phyloP scores from a whole-genome alignment of 73 alveolate genomes.

The Paramecium primaurelia region DNA sequence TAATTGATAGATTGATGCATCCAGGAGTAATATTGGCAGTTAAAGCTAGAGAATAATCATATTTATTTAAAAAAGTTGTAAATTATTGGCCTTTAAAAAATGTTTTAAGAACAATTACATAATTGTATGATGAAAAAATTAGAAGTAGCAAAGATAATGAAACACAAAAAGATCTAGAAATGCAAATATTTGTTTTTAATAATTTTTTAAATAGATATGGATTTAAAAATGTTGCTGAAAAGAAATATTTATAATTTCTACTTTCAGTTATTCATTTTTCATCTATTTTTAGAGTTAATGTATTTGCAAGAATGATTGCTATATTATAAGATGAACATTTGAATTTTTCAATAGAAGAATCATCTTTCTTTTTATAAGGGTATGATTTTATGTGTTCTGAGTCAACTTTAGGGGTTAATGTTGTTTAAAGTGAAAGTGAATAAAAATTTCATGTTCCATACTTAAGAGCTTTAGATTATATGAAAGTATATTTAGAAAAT shows the following conservation, averaged over 20 bases:
- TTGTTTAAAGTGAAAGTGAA: slow-evolving; percentile 34
- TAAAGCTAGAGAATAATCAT: slow-evolving; percentile 35
- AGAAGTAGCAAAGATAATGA: not conserved
- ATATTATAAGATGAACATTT: slow-evolving; percentile 14
- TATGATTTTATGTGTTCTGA: slow-evolving; percentile 43
- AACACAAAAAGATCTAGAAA: slow-evolving; percentile 39
- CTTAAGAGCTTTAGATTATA: slow-evolving; percentile 59
- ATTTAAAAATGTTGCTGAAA: slow-evolving; percentile 61
- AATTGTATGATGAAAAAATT: not conserved
- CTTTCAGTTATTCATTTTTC: slow-evolving; percentile 47
- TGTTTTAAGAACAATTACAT: not conserved
- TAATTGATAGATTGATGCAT: slow-evolving; percentile 22
- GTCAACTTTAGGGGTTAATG: slow-evolving; percentile 52
- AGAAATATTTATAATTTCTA: slow-evolving; percentile 43
- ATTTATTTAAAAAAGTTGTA: slow-evolving; percentile 39
- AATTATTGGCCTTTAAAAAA: slow-evolving; percentile 48
- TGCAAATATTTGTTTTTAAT: slow-evolving; percentile 53
- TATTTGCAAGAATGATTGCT: slow-evolving; percentile 50
- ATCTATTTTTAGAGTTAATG: slow-evolving; percentile 53
- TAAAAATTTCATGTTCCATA: slow-evolving; percentile 54
- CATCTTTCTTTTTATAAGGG: slow-evolving; percentile 37
- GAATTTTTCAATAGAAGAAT: slow-evolving; percentile 46
- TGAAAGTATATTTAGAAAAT: slow-evolving; percentile 54
- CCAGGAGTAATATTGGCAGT: slow-evolving; percentile 33
- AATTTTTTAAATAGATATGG: slow-evolving; percentile 57